Evolutionary conservation across 768 basidiomycete species (phyloP), one percentile per base, ranked within the genome.

Genomic region (Leccinum incarnatum): DNA sequence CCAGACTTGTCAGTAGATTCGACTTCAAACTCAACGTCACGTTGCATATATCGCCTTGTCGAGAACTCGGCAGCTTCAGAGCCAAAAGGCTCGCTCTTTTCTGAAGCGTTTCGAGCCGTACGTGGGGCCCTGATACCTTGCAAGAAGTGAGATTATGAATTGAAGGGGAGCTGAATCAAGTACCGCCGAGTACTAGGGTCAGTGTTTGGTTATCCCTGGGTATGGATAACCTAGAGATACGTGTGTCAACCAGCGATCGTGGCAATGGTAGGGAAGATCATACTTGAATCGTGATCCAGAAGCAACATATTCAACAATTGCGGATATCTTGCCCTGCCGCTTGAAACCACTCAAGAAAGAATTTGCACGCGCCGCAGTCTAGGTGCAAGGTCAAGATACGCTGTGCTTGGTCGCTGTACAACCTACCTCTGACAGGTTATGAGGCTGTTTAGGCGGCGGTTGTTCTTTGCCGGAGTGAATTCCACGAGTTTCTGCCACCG

Each of bases 241-340:
- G 34, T n/a, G 37, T 49, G 32, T 58, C 27, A 55, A 54, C 23
- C 25, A 57, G 15, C 52, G 34, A 37, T 54, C 25, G 52, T 29
- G 5, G 14, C 5, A 59, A 46, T 30, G 21, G 21, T 36, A 17
- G 23, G 40, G 62, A 55, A 53, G 29, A 19, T 72, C 77, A 32
- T 57, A 92, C 93, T 95, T 99, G 86, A 95, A 98, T 54, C 96
- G 85, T 11, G 95, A 97, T 27, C 95, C 96, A 36, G 93, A 85
- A 45, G 95, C 87, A 54, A 98, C 94, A 69, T 92, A 97, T 42
- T 98, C 95, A 17, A 98, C 92, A 10, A 96, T 77, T 9, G 90
- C 97, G 2, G 88, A 79, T 55, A 95, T 84, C 62, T 82, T 83
- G 6, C 95, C 95, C 53, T 86, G 77, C 29, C 96, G 87, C 75